These are phyloP conservation scores for Plasmodium adleri DNA, from an alignment of 169 alveolate species.

Conservation along the genomic window DNA sequence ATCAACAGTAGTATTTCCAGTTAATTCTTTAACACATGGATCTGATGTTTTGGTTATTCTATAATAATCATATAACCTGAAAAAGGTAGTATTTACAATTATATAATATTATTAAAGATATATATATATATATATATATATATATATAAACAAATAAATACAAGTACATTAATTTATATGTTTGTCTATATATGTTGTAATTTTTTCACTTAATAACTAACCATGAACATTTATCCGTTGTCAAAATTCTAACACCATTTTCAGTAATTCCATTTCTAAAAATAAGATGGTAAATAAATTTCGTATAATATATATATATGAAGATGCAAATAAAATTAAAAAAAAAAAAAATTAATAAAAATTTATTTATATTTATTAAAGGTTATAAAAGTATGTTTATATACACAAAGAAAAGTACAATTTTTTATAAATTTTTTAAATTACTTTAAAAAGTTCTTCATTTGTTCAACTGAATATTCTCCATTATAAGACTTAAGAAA, in stretches of 20 bases:
- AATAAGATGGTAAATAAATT: not conserved
- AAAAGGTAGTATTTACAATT: constrained; percentile 1
- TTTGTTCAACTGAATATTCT: constrained; percentile 54
- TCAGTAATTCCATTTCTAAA: constrained; percentile 82
- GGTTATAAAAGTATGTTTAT: not conserved
- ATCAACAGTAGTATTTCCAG: constrained; percentile 77
- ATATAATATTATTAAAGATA: not conserved
- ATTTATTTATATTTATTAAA: constrained; percentile 1
- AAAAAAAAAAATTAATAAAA: constrained; percentile 3
- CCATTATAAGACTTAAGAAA: constrained; percentile 33
- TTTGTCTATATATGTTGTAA: not conserved
- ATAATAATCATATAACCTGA: constrained; percentile 81
- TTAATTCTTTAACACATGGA: constrained; percentile 70
- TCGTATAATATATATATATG: not conserved
- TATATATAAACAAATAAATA: not conserved
- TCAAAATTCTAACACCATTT: constrained; percentile 82
- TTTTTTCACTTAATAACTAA: constrained; percentile 22
- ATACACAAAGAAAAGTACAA: not conserved
- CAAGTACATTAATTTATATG: not conserved
- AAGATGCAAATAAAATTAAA: not conserved
- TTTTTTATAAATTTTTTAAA: constrained; percentile 4
- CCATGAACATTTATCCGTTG: constrained; percentile 81
- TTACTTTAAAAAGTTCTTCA: constrained; percentile 71
- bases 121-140: not conserved
- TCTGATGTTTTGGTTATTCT: constrained; percentile 74